Percentiles rank a stretch among this genome's conserved stretches.
These are phyloP conservation scores for Phytophthora palmivora DNA, from an alignment of 352 stramenopile species.

Conservation along the genomic window DNA sequence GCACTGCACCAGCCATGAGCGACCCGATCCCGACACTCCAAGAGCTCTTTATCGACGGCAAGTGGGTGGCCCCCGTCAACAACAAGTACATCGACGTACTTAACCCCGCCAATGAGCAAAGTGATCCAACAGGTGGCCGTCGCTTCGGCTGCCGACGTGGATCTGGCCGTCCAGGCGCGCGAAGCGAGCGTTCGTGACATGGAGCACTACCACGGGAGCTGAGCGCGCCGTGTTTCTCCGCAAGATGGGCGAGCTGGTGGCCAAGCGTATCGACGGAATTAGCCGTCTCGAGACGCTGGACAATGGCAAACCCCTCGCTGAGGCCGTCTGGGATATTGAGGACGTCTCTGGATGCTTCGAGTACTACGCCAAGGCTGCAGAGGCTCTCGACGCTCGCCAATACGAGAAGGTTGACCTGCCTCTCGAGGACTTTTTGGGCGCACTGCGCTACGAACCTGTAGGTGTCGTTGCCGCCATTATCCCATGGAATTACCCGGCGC, in stretches of 20 bases:
- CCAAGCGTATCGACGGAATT: conserved; percentile 36
- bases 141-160: conserved; percentile 50
- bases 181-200: conserved; percentile 49
- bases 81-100: conserved; percentile 41
- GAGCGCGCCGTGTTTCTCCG: conserved; percentile 41
- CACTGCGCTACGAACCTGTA: conserved; percentile 70
- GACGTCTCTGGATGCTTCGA: conserved; percentile 62
- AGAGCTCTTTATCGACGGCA: conserved; percentile 71
- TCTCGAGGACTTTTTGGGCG: conserved; percentile 54
- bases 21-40: conserved; percentile 47
- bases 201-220: conserved; percentile 51
- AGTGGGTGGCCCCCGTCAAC: conserved; percentile 54
- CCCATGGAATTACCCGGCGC: conserved; percentile 44
- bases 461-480: conserved; percentile 74
- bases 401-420: conserved; percentile 55
- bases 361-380: conserved; percentile 34
- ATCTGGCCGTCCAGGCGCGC: conserved; percentile 59
- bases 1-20: conserved; percentile 20
- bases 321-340: conserved; percentile 77
- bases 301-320: conserved; percentile 65
- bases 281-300: conserved; percentile 73
- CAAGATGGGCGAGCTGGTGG: conserved; percentile 28
- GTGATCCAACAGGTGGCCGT: conserved; percentile 62
- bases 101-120: conserved; percentile 60
- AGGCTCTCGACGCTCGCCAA: conserved; percentile 48